A percentile compares a stretch with the other conserved stretches of the same genome.
These are phyloP conservation scores for Fusarium mexicanum DNA, from an alignment of 2,329 filamentous ascomycete species.

Conservation along the genomic window DNA sequence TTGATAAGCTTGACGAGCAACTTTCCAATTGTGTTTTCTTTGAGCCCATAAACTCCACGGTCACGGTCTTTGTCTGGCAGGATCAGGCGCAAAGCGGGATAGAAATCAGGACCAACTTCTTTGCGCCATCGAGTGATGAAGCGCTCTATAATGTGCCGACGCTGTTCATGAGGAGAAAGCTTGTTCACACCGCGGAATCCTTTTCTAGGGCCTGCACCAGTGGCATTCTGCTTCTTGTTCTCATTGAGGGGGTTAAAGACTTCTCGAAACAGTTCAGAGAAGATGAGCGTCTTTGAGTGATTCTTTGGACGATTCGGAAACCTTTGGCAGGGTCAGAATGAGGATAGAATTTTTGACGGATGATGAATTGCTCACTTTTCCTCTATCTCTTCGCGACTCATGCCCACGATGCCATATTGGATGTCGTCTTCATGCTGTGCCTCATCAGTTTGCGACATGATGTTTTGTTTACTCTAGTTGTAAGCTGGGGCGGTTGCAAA, in stretches of 20 bases:
- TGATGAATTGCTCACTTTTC: slow-evolving; percentile 49
- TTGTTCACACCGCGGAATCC: slow-evolving; percentile 68
- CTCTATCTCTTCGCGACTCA: slow-evolving; percentile 56
- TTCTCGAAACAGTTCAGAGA: slow-evolving; percentile 78
- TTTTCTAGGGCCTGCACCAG: slow-evolving; percentile 64
- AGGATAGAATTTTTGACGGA: not conserved
- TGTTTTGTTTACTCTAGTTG: slow-evolving; percentile 6
- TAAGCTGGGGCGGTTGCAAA: not conserved
- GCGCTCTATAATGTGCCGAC: slow-evolving; percentile 81
- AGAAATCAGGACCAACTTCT: slow-evolving; percentile 91
- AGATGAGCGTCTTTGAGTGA: slow-evolving; percentile 79
- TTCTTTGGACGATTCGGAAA: slow-evolving; percentile 88
- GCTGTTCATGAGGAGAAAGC: slow-evolving; percentile 78
- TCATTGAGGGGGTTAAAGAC: slow-evolving; percentile 85
- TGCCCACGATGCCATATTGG: slow-evolving; percentile 57
- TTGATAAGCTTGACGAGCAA: slow-evolving; percentile 92
- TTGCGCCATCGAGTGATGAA: slow-evolving; percentile 90
- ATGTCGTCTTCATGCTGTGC: slow-evolving; percentile 61
- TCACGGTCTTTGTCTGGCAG: slow-evolving; percentile 93
- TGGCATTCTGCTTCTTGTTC: slow-evolving; percentile 78
- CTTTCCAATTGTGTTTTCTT: slow-evolving; percentile 90
- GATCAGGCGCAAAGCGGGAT: slow-evolving; percentile 90
- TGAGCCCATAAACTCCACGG: slow-evolving; percentile 90
- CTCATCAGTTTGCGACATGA: slow-evolving; percentile 42
- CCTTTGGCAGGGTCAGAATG: slow-evolving; percentile 56